Percentiles rank a stretch among this genome's conserved stretches.
These are phyloP conservation scores for Mycena haematopus DNA, from an alignment of 768 basidiomycete species.

Conservation along the genomic window DNA sequence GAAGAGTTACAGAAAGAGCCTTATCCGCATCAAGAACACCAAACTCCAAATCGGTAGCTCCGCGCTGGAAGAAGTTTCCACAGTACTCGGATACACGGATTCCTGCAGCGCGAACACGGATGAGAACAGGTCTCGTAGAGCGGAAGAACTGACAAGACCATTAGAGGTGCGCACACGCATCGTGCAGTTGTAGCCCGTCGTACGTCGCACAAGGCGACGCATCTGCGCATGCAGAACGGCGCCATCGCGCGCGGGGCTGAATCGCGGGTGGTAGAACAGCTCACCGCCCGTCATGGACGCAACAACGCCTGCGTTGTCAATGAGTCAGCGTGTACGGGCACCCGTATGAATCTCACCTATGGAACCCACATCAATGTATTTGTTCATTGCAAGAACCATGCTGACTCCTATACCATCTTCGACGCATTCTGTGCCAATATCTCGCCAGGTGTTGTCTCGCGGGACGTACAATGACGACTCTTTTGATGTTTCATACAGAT, in stretches of 20 bases:
- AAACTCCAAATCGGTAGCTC: slow-evolving; percentile 77
- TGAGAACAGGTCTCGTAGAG: slow-evolving; percentile 10
- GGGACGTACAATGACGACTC: slow-evolving; percentile 83
- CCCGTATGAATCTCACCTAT: slow-evolving; percentile 59
- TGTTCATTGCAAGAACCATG: slow-evolving; percentile 82
- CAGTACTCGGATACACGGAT: slow-evolving; percentile 68
- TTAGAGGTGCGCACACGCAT: slow-evolving; percentile 85
- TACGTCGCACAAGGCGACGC: slow-evolving; percentile 67
- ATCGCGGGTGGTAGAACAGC: slow-evolving; percentile 92
- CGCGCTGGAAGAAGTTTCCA: slow-evolving; percentile 74
- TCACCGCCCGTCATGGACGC: slow-evolving; percentile 86
- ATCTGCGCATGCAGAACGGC: slow-evolving; percentile 77
- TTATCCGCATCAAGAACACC: slow-evolving; percentile 85
- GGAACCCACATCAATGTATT: slow-evolving; percentile 86
- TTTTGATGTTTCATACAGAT: slow-evolving; percentile 83
- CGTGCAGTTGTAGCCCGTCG: slow-evolving; percentile 80
- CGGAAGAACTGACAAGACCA: slow-evolving; percentile 53
- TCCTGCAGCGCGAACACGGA: slow-evolving; percentile 44
- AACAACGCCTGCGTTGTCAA: slow-evolving; percentile 55
- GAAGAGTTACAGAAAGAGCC: slow-evolving; percentile 74
- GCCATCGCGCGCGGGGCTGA: slow-evolving; percentile 71
- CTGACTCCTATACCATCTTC: slow-evolving; percentile 91
- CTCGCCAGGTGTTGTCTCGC: slow-evolving; percentile 79
- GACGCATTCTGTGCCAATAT: slow-evolving; percentile 86
- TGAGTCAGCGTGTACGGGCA: not conserved